phyloP scores from a whole-genome alignment of 345 rosid species.

The Bruguiera gymnorhiza region DNA sequence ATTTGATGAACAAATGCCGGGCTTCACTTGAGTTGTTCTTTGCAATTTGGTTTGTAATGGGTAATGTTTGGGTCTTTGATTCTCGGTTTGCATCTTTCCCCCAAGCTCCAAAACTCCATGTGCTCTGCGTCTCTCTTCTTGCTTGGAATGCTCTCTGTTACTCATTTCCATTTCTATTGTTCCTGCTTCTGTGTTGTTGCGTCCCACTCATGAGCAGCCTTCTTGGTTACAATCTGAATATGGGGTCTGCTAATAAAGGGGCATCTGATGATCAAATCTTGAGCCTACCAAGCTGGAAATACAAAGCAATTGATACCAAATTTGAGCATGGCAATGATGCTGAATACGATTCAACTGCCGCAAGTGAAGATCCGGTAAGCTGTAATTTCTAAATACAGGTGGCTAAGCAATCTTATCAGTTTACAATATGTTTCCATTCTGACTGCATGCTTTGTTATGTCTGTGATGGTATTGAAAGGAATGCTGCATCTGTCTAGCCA shows the following conservation, averaged over 20 bases:
- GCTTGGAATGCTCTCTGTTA: conserved; percentile 92
- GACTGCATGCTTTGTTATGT: conserved; percentile 41
- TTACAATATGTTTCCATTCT: not conserved
- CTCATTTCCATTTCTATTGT: conserved; percentile 87
- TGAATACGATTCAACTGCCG: conserved; percentile 27
- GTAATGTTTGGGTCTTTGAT: conserved; percentile 97
- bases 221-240: conserved; percentile 93
- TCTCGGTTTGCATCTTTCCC: conserved; percentile 79
- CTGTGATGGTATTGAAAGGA: conserved; percentile 45
- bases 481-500: conserved; percentile 88
- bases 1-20: conserved; percentile 87
- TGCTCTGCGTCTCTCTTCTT: conserved; percentile 82
- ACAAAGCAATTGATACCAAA: conserved; percentile 45
- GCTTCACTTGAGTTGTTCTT: conserved; percentile 92
- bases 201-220: conserved; percentile 73
- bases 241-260: conserved; percentile 70
- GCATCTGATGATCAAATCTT: conserved; percentile 95
- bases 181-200: conserved; percentile 78
- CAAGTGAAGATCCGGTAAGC: conserved; percentile 37
- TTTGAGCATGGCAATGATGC: conserved; percentile 28
- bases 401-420: not conserved
- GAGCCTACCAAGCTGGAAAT: conserved; percentile 72
- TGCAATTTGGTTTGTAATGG: conserved; percentile 99
- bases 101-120: conserved; percentile 77
- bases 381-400: not conserved